Conservation (phyloP, 2,329 filamentous ascomycete species). For the Graphilbum fragrans region DNA sequence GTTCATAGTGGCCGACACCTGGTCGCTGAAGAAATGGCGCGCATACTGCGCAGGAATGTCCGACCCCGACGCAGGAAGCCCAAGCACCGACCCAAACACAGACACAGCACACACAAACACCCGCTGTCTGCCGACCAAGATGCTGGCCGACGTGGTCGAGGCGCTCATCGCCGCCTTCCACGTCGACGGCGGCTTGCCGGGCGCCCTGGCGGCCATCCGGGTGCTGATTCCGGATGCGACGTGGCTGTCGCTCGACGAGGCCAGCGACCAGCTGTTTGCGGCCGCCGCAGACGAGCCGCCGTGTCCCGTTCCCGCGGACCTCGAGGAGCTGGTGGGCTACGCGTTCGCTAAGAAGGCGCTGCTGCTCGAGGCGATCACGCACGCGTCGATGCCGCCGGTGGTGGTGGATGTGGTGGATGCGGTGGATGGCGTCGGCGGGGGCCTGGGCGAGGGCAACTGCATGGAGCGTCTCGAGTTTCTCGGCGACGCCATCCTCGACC, state of each 20-base stretch:
- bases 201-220: constrained; percentile 51
- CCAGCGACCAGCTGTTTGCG: constrained; percentile 30
- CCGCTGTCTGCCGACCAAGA: constrained; percentile 53
- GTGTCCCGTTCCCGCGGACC: constrained; percentile 26
- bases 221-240: constrained; percentile 50
- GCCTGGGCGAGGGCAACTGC: constrained; percentile 31
- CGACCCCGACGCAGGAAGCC: not conserved
- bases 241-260: constrained; percentile 35
- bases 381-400: constrained; percentile 41
- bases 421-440: not conserved
- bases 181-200: constrained; percentile 52
- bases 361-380: constrained; percentile 70
- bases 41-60: constrained; percentile 38
- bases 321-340: constrained; percentile 62
- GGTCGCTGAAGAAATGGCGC: constrained; percentile 62
- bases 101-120: not conserved
- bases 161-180: constrained; percentile 69
- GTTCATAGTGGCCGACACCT: constrained; percentile 58
- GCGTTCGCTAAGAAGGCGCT: constrained; percentile 55
- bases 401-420: too few species aligned
- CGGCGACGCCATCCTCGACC: constrained; percentile 76
- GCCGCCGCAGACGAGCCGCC: constrained; percentile 24
- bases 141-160: constrained; percentile 78
- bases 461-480: constrained; percentile 77
- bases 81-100: not conserved